A percentile compares a stretch with the other conserved stretches of the same genome.
Evolutionary conservation across 1,284 basidiomycete species (phyloP).

Genomic region (Hemileia vastatrix): DNA sequence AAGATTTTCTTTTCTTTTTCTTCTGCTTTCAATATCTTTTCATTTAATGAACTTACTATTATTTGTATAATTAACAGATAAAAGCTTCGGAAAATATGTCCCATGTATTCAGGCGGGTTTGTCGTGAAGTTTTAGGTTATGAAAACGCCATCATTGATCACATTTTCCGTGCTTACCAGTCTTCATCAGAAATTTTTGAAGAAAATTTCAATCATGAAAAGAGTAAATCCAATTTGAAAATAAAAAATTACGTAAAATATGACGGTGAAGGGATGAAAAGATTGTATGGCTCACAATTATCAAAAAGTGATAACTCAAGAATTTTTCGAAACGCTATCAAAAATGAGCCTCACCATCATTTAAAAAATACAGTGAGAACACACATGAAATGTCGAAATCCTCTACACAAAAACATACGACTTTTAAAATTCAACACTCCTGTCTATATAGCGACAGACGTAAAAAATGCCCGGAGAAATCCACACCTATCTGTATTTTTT

Average conservation of each 20-base stretch:
- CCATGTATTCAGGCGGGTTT: not conserved
- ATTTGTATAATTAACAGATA: not conserved
- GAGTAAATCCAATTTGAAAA: not conserved
- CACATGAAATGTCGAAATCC: slow-evolving; percentile 32
- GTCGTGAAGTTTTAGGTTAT: not conserved
- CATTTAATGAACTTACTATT: not conserved
- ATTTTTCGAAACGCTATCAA: not conserved
- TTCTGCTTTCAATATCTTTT: not conserved
- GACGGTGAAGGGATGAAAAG: not conserved
- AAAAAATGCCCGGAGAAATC: slow-evolving; percentile 43
- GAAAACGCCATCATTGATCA: not conserved
- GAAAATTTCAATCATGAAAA: not conserved
- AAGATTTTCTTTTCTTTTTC: not conserved
- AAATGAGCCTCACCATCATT: slow-evolving; percentile 1
- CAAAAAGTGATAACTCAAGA: not conserved
- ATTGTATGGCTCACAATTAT: not conserved
- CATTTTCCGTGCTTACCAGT: not conserved
- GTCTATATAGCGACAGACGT: slow-evolving; percentile 64
- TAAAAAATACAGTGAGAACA: not conserved
- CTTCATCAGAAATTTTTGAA: slow-evolving; percentile 10
- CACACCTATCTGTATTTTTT: slow-evolving; percentile 51
- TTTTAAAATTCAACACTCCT: slow-evolving; percentile 53
- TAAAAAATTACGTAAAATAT: not conserved
- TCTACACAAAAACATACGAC: slow-evolving; percentile 29
- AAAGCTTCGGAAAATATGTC: too few relatives aligned